Conservation (phyloP, 352 stramenopile species). For the Phytophthora palmivora region DNA sequence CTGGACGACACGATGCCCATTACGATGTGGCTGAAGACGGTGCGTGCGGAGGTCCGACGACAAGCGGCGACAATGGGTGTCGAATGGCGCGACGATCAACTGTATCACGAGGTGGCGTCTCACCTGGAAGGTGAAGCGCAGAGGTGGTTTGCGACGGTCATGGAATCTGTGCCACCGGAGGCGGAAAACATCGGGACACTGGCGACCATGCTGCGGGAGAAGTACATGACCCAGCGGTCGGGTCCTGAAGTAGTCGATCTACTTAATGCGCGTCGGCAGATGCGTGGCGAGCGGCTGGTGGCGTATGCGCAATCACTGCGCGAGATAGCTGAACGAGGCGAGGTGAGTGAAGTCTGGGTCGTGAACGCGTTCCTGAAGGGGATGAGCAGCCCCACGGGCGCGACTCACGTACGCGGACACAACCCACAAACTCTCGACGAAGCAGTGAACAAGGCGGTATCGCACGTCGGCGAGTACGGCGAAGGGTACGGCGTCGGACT, state of each 20-base stretch:
- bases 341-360: conserved; percentile 7
- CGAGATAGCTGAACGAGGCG: not conserved
- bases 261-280: not conserved
- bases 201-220: not conserved
- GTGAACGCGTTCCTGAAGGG: conserved; percentile 11
- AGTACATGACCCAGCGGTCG: conserved; percentile 8
- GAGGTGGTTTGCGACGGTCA: conserved; percentile 15
- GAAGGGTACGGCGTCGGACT: conserved; percentile 7
- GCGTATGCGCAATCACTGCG: conserved; percentile 1
- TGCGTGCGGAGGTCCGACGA: too few relatives aligned
- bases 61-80: too few relatives aligned
- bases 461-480: conserved; percentile 6
- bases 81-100: too few relatives aligned
- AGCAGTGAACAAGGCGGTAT: not conserved
- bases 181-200: conserved; percentile 1
- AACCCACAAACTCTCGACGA: not conserved
- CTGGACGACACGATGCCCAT: conserved; percentile 12
- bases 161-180: not conserved
- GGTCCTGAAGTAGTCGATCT: conserved; percentile 8
- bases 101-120: conserved; percentile 11
- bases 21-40: conserved; percentile 12
- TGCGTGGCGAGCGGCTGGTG: conserved; percentile 4
- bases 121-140: conserved; percentile 7
- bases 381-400: conserved; percentile 1
- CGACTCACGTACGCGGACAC: conserved; percentile 7